phyloP scores from a whole-genome alignment of 2,329 filamentous ascomycete species.

The Dothidotthia symphoricarpi region DNA sequence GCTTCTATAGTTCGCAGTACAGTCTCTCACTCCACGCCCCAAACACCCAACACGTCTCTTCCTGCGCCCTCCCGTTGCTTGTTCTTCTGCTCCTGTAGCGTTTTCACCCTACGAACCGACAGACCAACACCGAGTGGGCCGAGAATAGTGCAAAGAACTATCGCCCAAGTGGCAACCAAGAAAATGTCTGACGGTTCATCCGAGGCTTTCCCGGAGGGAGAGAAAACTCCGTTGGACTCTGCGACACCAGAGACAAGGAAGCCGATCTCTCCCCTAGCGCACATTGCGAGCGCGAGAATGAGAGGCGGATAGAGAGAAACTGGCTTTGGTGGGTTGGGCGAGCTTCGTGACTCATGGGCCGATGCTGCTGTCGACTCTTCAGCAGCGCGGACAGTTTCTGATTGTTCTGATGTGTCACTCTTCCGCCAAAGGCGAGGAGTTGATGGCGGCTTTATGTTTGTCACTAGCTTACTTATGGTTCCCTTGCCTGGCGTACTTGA shows the following conservation, averaged over 20 bases:
- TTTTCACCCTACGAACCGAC: conserved; percentile 49
- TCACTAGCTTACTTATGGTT: conserved; percentile 4
- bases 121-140: conserved; percentile 55
- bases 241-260: conserved; percentile 72
- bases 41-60: conserved; percentile 46
- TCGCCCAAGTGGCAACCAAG: conserved; percentile 56
- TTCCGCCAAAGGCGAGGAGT: conserved; percentile 29
- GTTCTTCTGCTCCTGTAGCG: conserved; percentile 39
- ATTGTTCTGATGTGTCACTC: conserved; percentile 3
- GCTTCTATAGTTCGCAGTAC: neutral
- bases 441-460: conserved; percentile 18
- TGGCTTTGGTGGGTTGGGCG: conserved; percentile 45
- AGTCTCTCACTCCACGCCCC: conserved; percentile 40
- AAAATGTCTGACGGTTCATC: conserved; percentile 48
- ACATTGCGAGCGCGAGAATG: conserved; percentile 69
- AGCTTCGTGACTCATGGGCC: conserved; percentile 12
- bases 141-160: conserved; percentile 57
- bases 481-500: conserved; percentile 17
- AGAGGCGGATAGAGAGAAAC: conserved; percentile 65
- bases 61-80: conserved; percentile 32
- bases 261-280: conserved; percentile 75
- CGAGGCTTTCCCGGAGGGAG: conserved; percentile 10
- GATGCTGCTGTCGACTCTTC: conserved; percentile 2
- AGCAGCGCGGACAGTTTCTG: conserved; percentile 1
- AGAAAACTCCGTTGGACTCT: conserved; percentile 54